Evolutionary conservation across 257 asterid genomes (phyloP), one percentile per base, ranked within the genome.

Genomic region (Solanum phureja): DNA sequence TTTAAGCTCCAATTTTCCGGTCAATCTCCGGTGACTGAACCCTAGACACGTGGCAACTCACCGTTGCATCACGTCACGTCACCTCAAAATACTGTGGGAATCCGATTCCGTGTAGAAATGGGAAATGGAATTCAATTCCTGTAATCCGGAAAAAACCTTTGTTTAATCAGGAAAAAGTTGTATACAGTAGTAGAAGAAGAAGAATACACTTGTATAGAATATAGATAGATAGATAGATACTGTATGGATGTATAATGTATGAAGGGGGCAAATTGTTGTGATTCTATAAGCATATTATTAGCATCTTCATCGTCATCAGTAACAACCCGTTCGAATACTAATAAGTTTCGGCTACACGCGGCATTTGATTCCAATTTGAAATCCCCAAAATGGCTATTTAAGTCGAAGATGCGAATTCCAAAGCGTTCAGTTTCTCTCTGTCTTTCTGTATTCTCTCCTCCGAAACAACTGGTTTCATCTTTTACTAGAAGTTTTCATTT

Each of bases 361-460:
- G 19, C 83, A 37, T 37, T 74, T 23, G 76, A 87, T 77, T 82
- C 86, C 37, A 75, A 49, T 35, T 76, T 37, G 4, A 56, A 88
- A 90, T 89, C 88, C 93, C 74, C 66, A 40, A 87, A 86, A 94
- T 93, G 95, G 88, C 87, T 93, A 93, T 94, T 85, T 94, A 94
- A 89, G 6, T 38, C 85, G 52, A 92, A 64, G 92, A 95, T 95
- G 98, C 98, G 95, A 87, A 77, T 94, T 66, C 92, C 95, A 44
- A 94, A 85, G 91, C 94, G 90, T 72, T 92, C 96, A n/a, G 86
- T 94, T 72, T 89, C 96, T 4, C 84, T 91, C 76, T 92, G 92
- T 71, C 88, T 92, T 29, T 91, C 93, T 10, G 72, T 91, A 8
- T 89, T 88, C 81, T 87, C 89, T 40, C 92, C 90, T 14, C 35